phyloP scores from a whole-genome alignment of 805 yeast genomes.

The Metschnikowia rubicola region DNA sequence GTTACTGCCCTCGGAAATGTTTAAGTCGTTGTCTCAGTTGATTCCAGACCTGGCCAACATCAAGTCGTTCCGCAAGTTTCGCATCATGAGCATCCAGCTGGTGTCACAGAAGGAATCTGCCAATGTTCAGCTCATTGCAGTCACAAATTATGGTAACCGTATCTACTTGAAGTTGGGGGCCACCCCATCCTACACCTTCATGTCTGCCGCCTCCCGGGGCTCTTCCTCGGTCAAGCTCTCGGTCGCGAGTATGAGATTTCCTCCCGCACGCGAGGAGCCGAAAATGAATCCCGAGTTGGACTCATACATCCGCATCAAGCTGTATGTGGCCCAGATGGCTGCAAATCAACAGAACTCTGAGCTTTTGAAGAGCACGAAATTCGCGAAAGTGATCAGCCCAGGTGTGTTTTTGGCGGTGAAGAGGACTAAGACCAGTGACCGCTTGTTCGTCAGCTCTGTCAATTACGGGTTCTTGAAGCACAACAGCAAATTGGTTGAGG shows the following conservation, averaged over 20 bases:
- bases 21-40: conserved; percentile 47
- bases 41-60: conserved; percentile 54
- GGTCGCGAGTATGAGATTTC: conserved; percentile 53
- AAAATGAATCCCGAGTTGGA: conserved; percentile 39
- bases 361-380: conserved; percentile 55
- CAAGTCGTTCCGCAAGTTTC: conserved; percentile 47
- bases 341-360: conserved; percentile 47
- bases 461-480: conserved; percentile 83
- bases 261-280: conserved; percentile 54
- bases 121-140: conserved; percentile 69
- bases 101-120: conserved; percentile 62
- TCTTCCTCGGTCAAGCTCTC: conserved; percentile 32
- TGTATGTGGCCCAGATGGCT: conserved; percentile 37
- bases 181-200: conserved; percentile 23
- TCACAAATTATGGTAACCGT: conserved; percentile 82
- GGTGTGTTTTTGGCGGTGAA: conserved; percentile 78
- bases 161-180: conserved; percentile 54
- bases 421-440: conserved; percentile 42
- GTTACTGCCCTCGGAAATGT: conserved; percentile 44
- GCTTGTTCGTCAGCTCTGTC: conserved; percentile 70
- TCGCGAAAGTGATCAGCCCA: conserved; percentile 69
- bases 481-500: conserved; percentile 69
- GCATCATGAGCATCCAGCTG: conserved; percentile 60
- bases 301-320: conserved; percentile 39
- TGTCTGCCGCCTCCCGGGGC: conserved; percentile 21